Conservation (phyloP, 2,329 filamentous ascomycete genomes). For the Fusarium sp. region DNA sequence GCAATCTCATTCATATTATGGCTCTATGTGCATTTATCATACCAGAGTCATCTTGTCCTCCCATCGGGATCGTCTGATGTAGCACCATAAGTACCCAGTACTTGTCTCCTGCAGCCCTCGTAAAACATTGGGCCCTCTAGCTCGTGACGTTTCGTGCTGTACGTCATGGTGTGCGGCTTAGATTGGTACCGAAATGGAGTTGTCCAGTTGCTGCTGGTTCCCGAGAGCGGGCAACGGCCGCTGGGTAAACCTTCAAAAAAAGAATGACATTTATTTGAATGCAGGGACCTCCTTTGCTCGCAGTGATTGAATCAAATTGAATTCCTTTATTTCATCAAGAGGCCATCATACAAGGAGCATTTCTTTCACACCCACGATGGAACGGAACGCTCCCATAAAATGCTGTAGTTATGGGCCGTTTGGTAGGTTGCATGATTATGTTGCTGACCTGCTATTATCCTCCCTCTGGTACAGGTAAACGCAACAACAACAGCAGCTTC, state of each 20-base stretch:
- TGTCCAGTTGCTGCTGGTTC: constrained; percentile 6
- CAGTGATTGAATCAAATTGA: neutral
- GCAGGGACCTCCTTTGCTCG: too few species aligned
- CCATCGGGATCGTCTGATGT: neutral
- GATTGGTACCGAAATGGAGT: constrained; percentile 28
- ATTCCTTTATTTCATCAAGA: constrained; percentile 1
- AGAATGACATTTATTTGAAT: neutral
- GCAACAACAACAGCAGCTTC: too few species aligned
- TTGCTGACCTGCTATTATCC: too few species aligned
- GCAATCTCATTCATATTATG: neutral
- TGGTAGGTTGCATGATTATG: neutral
- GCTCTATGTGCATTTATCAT: neutral
- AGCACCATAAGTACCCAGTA: constrained; percentile 18
- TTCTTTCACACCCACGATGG: constrained; percentile 32
- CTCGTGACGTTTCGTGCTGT: constrained; percentile 21
- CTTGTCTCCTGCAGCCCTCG: constrained; percentile 33
- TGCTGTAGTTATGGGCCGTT: constrained; percentile 22
- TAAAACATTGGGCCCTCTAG: constrained; percentile 32
- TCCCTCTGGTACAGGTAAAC: too few species aligned
- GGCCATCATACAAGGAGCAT: constrained; percentile 30
- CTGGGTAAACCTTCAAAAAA: neutral
- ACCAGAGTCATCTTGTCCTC: neutral
- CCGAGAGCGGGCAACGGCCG: constrained; percentile 24
- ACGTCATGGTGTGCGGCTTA: constrained; percentile 40
- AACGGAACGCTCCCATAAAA: constrained; percentile 22